A percentile compares a stretch with the other conserved stretches of the same genome.
Conservation (phyloP, 2,329 filamentous ascomycete genomes). For the Talaromyces sp. region DNA sequence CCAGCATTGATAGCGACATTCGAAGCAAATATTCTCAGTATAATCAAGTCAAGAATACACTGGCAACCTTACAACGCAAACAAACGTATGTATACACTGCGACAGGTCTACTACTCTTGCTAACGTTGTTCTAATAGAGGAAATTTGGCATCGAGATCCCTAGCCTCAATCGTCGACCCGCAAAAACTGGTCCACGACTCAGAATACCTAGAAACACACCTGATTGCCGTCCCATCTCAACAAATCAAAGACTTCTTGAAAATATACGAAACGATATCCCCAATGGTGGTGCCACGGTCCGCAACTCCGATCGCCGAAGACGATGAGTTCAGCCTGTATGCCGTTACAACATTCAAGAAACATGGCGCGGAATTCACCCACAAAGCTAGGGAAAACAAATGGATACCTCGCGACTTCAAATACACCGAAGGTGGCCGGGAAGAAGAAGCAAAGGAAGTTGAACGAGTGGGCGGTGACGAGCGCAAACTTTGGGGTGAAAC, state of each 20-base stretch:
- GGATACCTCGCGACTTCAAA: constrained; percentile 92
- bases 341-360: constrained; percentile 93
- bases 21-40: constrained; percentile 93
- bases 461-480: constrained; percentile 77
- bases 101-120: not conserved
- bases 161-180: constrained; percentile 83
- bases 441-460: constrained; percentile 82
- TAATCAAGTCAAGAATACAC: constrained; percentile 81
- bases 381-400: constrained; percentile 88
- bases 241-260: constrained; percentile 83
- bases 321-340: constrained; percentile 83
- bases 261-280: constrained; percentile 79
- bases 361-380: constrained; percentile 80
- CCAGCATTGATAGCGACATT: constrained; percentile 91
- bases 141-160: constrained; percentile 89
- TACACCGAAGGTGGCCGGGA: constrained; percentile 86
- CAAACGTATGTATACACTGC: constrained; percentile 63
- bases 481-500: constrained; percentile 91
- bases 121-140: constrained; percentile 54
- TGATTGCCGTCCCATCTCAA: constrained; percentile 79
- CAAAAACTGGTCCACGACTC: constrained; percentile 78
- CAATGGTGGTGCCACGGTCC: constrained; percentile 92
- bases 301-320: constrained; percentile 76
- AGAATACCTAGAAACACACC: constrained; percentile 94
- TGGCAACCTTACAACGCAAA: constrained; percentile 75